phyloP scores from a whole-genome alignment of 768 basidiomycete genomes.

The Coprinopsis strossmayeri region DNA sequence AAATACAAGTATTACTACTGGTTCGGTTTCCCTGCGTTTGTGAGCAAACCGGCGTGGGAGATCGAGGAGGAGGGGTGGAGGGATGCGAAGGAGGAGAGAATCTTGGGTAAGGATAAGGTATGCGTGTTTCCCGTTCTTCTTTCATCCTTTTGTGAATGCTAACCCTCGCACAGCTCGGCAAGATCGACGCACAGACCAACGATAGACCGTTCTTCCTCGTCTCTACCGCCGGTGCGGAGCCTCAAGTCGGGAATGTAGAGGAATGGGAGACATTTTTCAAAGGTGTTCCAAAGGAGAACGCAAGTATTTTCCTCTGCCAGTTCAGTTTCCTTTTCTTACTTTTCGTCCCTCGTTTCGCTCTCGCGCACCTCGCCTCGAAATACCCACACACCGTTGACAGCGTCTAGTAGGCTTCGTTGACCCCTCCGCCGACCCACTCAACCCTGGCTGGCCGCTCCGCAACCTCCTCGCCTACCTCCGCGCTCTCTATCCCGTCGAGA shows the following conservation, averaged over 20 bases:
- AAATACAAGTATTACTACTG: slow-evolving; percentile 98
- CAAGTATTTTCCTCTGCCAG: too few species aligned
- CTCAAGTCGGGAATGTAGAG: slow-evolving; percentile 47
- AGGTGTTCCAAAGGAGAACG: slow-evolving; percentile 31
- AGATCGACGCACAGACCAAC: slow-evolving; percentile 46
- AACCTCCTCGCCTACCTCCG: slow-evolving; percentile 84
- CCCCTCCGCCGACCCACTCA: slow-evolving; percentile 68
- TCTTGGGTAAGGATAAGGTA: slow-evolving; percentile 27
- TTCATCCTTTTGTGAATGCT: background rate
- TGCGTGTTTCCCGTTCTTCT: slow-evolving; percentile 23
- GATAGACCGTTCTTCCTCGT: slow-evolving; percentile 54
- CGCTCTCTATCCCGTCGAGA: slow-evolving; percentile 44
- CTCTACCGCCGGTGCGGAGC: slow-evolving; percentile 24
- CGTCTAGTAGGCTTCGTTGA: slow-evolving; percentile 67
- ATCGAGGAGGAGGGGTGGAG: slow-evolving; percentile 58
- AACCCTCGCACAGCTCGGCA: slow-evolving; percentile 32
- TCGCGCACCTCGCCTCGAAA: slow-evolving; percentile 4
- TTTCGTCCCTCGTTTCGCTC: background rate
- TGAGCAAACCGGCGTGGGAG: slow-evolving; percentile 87
- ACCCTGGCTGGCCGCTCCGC: slow-evolving; percentile 90
- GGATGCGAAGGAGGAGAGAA: slow-evolving; percentile 35
- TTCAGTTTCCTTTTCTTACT: slow-evolving; percentile 8
- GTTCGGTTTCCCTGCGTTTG: slow-evolving; percentile 95
- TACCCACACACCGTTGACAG: too few species aligned
- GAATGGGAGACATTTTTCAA: slow-evolving; percentile 55